Evolutionary conservation across 345 rosid species (phyloP), one percentile per base, ranked within the genome.

Genomic region (Sonneratia caseolaris): DNA sequence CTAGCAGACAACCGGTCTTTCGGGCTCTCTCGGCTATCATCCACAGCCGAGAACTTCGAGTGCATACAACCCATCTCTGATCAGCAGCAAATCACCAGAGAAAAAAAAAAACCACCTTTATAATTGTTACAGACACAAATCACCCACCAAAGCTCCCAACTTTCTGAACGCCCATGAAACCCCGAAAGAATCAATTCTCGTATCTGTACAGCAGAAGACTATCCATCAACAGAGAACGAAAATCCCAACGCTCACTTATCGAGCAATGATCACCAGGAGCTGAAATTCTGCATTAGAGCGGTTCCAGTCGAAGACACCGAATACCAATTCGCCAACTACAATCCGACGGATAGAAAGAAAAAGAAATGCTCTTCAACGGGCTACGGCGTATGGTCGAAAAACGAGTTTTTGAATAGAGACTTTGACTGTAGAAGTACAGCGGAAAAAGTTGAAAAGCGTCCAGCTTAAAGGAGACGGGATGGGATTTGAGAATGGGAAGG

Each of bases 21-120:
- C 36, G 89, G 84, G 74, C 84, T 81, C 40, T 78, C 82, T 22
- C 70, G 72, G 66, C 81, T 76, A 66, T 74, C 80, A 1, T 87
- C 82, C 36, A 77, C 78, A 16, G 79, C 79, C 14, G 81, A 76
- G 8, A 81, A 70, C 84, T 94, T 94, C 0, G 97, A 88, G 76
- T 83, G 73, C 72, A 88, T 80, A 68, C 97, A 89, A 77, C 98
- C 98, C 98, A 94, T 94, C 38, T 70, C 62, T 51, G 70, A 49
- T 27, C 68, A 13, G 8, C 40, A 37, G 36, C 37, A 45, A 37
- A 35, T 73, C 71, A 40, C 43, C 49, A 68, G 49, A 47, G 8
- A 9, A 42, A 47, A 67, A 51, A 68, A 57, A 73, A 37, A 45
- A 38, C 61, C 76, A 71, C 68, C 73, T 83, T 71, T 8, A 68